A percentile compares a stretch with the other conserved stretches of the same genome.
These are phyloP conservation scores for Gastroboletus turbinatus DNA, from an alignment of 1,284 basidiomycete genomes.

Conservation along the genomic window DNA sequence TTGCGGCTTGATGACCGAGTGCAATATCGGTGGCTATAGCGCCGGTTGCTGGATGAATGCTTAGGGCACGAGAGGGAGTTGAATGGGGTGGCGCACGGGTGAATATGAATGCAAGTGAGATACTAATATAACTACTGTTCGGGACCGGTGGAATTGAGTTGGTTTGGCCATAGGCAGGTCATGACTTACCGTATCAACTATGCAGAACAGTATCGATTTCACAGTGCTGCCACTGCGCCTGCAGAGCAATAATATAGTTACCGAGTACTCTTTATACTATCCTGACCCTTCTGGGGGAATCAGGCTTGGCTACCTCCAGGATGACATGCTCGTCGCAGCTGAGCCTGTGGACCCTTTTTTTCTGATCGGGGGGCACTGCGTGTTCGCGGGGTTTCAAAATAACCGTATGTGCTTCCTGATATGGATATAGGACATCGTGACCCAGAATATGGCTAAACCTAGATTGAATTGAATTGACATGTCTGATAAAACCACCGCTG, in stretches of 20 bases:
- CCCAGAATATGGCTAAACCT: neutral
- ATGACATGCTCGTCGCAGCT: too few species aligned
- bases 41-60: neutral
- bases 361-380: neutral
- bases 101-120: neutral
- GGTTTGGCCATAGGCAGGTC: too few species aligned
- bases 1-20: neutral
- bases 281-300: neutral
- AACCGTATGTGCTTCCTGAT: neutral
- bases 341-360: neutral
- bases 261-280: neutral
- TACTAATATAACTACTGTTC: too few species aligned
- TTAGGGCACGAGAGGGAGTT: neutral
- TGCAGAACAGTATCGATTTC: neutral
- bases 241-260: too few species aligned
- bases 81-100: neutral
- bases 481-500: slow-evolving; percentile 12
- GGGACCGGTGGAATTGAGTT: too few species aligned
- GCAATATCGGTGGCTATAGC: neutral
- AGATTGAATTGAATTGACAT: slow-evolving; percentile 7
- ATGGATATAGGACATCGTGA: slow-evolving; percentile 6
- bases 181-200: neutral
- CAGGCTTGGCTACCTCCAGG: too few species aligned
- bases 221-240: too few species aligned
- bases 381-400: neutral